Percentiles rank a stretch among this genome's conserved stretches.
Evolutionary conservation across 2,329 filamentous ascomycete species (phyloP).

Genomic region (Exophiala sideris): DNA sequence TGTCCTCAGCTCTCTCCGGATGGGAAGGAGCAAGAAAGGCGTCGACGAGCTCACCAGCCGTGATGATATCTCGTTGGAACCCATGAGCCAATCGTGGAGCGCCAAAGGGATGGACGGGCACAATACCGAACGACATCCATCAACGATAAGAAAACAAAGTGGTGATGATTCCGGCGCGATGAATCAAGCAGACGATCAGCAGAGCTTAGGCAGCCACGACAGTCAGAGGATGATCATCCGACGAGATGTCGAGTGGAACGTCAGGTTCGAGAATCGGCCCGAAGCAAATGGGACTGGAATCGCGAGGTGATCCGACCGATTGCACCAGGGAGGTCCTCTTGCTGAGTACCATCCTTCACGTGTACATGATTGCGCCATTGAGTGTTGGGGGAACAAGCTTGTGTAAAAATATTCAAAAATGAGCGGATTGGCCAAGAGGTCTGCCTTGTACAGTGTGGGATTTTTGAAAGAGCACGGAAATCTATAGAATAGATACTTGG

Average conservation of each 20-base stretch:
- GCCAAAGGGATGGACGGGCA: background rate
- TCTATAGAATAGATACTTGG: too few relatives aligned
- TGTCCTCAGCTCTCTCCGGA: background rate
- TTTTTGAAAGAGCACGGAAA: too few relatives aligned
- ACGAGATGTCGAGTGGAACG: background rate
- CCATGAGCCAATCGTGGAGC: background rate
- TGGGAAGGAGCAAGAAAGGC: background rate
- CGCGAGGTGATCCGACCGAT: background rate
- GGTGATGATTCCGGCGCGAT: too few relatives aligned
- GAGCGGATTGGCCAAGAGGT: too few relatives aligned
- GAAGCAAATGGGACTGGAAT: background rate
- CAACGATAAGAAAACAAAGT: background rate
- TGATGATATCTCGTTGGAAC: background rate
- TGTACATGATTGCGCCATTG: too few relatives aligned
- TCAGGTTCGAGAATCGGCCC: background rate
- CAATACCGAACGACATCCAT: background rate
- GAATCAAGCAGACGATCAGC: background rate
- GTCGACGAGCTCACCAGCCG: background rate
- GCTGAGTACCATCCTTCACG: too few relatives aligned
- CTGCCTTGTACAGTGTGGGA: too few relatives aligned
- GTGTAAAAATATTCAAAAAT: too few relatives aligned
- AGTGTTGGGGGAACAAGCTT: too few relatives aligned
- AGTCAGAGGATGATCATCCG: slow-evolving; percentile 4
- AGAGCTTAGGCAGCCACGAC: slow-evolving; percentile 1
- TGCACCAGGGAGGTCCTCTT: too few relatives aligned